These are phyloP conservation scores for carrot (Daucus carota) DNA, from an alignment of 129 eudicot genomes.

Conservation along the genomic window DNA sequence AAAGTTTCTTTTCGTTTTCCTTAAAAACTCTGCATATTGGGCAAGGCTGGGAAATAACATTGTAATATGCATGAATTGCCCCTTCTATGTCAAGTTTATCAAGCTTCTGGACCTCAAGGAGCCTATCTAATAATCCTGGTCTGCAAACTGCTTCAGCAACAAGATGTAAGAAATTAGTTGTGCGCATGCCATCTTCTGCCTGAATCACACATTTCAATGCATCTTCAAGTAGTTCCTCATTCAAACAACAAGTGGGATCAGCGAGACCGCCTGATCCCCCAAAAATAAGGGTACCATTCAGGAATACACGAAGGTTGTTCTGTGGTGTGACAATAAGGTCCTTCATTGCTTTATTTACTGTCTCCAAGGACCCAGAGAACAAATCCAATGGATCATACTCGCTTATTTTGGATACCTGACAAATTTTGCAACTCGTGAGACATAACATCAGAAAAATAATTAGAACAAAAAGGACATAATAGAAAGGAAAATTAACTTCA, in stretches of 20 bases:
- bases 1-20: slow-evolving; percentile 30
- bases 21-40: slow-evolving; percentile 38
- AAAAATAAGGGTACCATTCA: slow-evolving; percentile 70
- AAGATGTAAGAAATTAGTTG: slow-evolving; percentile 50
- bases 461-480: background rate
- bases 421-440: slow-evolving; percentile 11
- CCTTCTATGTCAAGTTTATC: slow-evolving; percentile 85
- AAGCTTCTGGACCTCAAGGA: slow-evolving; percentile 82
- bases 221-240: slow-evolving; percentile 53
- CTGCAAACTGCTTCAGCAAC: slow-evolving; percentile 52
- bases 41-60: slow-evolving; percentile 77
- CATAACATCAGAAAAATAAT: background rate
- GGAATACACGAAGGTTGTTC: slow-evolving; percentile 86
- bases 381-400: slow-evolving; percentile 81
- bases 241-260: slow-evolving; percentile 30
- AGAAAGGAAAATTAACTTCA: background rate
- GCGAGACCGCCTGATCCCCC: slow-evolving; percentile 77
- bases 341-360: slow-evolving; percentile 58
- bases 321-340: slow-evolving; percentile 73
- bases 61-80: slow-evolving; percentile 91
- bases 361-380: slow-evolving; percentile 71
- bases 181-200: slow-evolving; percentile 64
- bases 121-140: slow-evolving; percentile 55
- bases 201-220: slow-evolving; percentile 43
- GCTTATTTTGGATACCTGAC: slow-evolving; percentile 72